A percentile compares a stretch with the other conserved stretches of the same genome.
phyloP scores from a whole-genome alignment of 2,329 filamentous ascomycete species.

The Penicillium brevicompactum region DNA sequence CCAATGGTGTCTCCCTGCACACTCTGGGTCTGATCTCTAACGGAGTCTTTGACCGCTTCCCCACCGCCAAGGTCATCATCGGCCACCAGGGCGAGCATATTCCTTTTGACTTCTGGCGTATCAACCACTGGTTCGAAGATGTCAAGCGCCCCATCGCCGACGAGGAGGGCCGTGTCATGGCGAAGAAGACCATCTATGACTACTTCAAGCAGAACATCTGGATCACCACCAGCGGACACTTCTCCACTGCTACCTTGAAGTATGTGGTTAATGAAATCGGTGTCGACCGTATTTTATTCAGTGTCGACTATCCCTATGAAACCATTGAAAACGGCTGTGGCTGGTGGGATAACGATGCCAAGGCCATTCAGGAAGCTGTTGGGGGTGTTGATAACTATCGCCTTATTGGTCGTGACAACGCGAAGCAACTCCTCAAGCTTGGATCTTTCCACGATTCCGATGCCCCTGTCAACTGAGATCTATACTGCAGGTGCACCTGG shows the following conservation, averaged over 20 bases:
- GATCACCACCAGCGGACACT: conserved; percentile 38
- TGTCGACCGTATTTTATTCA: conserved; percentile 34
- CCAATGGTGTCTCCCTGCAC: conserved; percentile 61
- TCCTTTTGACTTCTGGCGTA: conserved; percentile 53
- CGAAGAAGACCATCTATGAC: conserved; percentile 35
- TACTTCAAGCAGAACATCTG: conserved; percentile 37
- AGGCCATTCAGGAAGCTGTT: conserved; percentile 8
- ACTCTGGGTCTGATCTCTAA: conserved; percentile 55
- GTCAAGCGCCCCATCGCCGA: conserved; percentile 23
- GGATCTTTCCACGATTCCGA: conserved; percentile 15
- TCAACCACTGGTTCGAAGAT: conserved; percentile 35
- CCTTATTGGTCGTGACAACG: conserved; percentile 45
- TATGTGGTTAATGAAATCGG: conserved; percentile 30
- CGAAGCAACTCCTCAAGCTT: conserved; percentile 39
- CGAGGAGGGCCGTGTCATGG: conserved; percentile 18
- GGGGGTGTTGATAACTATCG: conserved; percentile 32
- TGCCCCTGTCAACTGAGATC: conserved; percentile 1
- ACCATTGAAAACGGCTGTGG: conserved; percentile 36
- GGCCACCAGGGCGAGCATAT: conserved; percentile 53
- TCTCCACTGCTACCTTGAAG: conserved; percentile 33
- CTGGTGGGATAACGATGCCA: conserved; percentile 34
- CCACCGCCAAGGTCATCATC: conserved; percentile 50
- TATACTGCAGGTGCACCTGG: neutral
- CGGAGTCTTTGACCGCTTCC: conserved; percentile 53
- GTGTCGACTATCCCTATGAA: conserved; percentile 34